Base-by-base conservation (phyloP, 768 basidiomycete genomes). In the Suillus ampliporus region DNA sequence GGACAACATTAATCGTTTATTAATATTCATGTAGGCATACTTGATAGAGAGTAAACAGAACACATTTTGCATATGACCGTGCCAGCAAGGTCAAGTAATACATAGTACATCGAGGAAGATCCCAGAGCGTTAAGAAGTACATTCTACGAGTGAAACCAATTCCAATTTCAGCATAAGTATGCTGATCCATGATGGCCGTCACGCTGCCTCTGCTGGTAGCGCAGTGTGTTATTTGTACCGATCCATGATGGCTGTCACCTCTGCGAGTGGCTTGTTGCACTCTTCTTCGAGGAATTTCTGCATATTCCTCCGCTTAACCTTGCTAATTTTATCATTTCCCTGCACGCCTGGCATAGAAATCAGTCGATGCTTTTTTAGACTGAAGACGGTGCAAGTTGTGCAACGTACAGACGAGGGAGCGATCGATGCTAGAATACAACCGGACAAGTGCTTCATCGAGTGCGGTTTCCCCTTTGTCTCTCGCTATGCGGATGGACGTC, bases 1-100 rank as follows among this genome's bases (percentile, higher is more conserved):
- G 19, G 31, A 31, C 11, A 10, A 19, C 58, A 51, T 71, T 64
- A 66, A 67, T 60, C 37, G 37, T 37, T 37, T 37, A 2, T 37
- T 37, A n/a, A n/a, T 13, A 37, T 11, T 1, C 11, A 37, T 37
- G 37, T 37, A 37, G 37, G 37, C 10, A 13, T 37, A 37, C 37
- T 37, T 37, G 23, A 48, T 48, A 48, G 11, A 23, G 14, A 23
- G 26, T 26, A 10, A 50, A 50, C 10, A 17, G 28, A 47, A 23
- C 21, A 21, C 13, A 21, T 46, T 9, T 46, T 23, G 15, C 10
- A 48, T 26, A 31, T 28, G 17, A 6, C 48, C 3, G 17, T 50
- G 48, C 17, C 28, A 11, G 14, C 13, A 47, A 47, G 44, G 6
- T 37, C 1, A 37, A 19, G 28, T 51, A 17, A n/a, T n/a, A n/a